Conservation (phyloP, 352 stramenopile species). For the Phytophthora pisi region DNA sequence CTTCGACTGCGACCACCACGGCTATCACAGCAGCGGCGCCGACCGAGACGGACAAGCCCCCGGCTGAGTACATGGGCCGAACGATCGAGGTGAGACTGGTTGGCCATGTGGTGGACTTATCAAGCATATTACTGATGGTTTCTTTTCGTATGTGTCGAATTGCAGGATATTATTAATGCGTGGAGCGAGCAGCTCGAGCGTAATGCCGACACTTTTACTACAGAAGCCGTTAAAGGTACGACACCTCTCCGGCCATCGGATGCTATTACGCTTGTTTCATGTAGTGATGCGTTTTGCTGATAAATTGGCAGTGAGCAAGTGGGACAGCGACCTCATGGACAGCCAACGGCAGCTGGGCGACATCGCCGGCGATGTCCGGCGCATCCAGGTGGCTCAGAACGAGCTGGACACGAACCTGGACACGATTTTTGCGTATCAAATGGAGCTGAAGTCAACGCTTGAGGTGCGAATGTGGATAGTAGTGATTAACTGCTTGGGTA, state of each 20-base stretch:
- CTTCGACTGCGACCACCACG: conserved; percentile 31
- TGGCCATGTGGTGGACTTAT: neutral
- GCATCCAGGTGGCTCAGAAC: conserved; percentile 87
- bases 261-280: too few species aligned
- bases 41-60: conserved; percentile 64
- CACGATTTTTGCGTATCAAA: conserved; percentile 90
- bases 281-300: neutral
- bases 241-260: neutral
- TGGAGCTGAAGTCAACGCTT: conserved; percentile 89
- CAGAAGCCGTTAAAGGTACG: conserved; percentile 85
- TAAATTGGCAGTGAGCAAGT: conserved; percentile 68
- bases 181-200: conserved; percentile 89
- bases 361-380: conserved; percentile 80
- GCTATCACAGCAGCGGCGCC: conserved; percentile 35
- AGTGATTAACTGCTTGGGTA: neutral
- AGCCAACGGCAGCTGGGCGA: conserved; percentile 87
- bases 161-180: conserved; percentile 89
- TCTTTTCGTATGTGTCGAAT: neutral
- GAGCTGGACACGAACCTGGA: conserved; percentile 87
- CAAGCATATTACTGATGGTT: neutral
- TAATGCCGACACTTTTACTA: conserved; percentile 88
- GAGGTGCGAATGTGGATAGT: conserved; percentile 48
- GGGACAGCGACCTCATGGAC: conserved; percentile 86
- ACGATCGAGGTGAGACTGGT: conserved; percentile 68
- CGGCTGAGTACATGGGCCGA: conserved; percentile 84